Conservation (phyloP, 768 basidiomycete species). For the Leccinellum albellum region DNA sequence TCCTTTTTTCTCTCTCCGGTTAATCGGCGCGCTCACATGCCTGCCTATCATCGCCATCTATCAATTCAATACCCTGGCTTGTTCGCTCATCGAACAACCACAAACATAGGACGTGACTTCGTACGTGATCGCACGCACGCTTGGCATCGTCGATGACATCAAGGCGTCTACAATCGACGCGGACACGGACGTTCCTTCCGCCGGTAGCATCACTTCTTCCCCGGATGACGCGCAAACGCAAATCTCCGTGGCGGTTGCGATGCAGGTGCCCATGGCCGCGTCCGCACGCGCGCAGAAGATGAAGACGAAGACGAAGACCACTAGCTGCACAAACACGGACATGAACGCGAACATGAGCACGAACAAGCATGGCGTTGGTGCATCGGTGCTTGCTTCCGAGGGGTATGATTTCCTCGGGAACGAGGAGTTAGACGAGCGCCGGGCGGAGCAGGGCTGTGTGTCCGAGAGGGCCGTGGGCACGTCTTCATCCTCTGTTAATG, state of each 20-base stretch:
- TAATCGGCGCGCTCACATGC: not conserved
- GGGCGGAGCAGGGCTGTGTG: not conserved
- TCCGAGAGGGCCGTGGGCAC: not conserved
- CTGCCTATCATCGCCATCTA: not conserved
- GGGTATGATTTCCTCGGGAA: not conserved
- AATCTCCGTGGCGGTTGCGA: not conserved
- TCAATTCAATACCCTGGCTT: not conserved
- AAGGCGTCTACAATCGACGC: constrained; percentile 68
- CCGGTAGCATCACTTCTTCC: not conserved
- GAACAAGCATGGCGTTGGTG: not conserved
- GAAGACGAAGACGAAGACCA: not conserved
- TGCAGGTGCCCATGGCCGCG: not conserved
- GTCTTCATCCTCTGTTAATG: not conserved
- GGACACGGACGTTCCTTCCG: not conserved
- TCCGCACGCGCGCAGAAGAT: not conserved
- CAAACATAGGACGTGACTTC: constrained; percentile 65
- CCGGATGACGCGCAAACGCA: not conserved
- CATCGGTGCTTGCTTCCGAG: constrained; percentile 8
- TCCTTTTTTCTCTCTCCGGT: not conserved
- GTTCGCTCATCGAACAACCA: not conserved
- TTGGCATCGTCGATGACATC: constrained; percentile 72
- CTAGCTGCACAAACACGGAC: not conserved
- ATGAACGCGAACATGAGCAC: not conserved
- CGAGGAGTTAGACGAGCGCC: constrained; percentile 10
- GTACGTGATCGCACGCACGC: constrained; percentile 77